These are phyloP conservation scores for Boletus bicolor DNA, from an alignment of 768 basidiomycete species.

Conservation along the genomic window DNA sequence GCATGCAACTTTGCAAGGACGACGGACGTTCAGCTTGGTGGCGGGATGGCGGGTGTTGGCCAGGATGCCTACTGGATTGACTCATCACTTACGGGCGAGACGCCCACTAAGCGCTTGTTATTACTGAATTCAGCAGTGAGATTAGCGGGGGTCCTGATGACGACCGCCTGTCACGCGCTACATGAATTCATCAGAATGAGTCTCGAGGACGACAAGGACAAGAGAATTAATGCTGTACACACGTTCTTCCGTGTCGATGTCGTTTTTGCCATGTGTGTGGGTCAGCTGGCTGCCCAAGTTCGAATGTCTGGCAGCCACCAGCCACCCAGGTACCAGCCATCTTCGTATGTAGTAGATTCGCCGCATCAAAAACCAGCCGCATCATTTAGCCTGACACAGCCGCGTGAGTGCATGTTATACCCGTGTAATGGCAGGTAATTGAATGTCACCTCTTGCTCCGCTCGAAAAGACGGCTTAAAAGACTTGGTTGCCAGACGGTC, in stretches of 20 bases:
- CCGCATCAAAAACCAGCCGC: slow-evolving; percentile 18
- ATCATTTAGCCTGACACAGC: slow-evolving; percentile 18
- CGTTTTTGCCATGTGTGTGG: slow-evolving; percentile 8
- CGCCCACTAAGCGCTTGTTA: background rate
- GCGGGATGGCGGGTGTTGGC: background rate
- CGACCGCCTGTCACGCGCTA: background rate
- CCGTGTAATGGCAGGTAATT: background rate
- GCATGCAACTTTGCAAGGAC: background rate
- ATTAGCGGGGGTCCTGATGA: background rate
- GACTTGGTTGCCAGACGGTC: background rate
- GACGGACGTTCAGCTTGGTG: background rate
- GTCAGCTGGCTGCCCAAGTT: background rate
- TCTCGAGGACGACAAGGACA: background rate
- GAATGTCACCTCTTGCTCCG: slow-evolving; percentile 17
- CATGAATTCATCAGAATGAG: background rate
- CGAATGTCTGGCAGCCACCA: background rate
- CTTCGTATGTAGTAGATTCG: background rate
- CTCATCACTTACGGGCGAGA: background rate
- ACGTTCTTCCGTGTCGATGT: background rate
- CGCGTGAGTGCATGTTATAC: background rate
- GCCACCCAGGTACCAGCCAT: slow-evolving; percentile 23
- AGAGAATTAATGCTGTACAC: slow-evolving; percentile 2
- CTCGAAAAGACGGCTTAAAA: slow-evolving; percentile 19
- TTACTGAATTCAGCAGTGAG: background rate
- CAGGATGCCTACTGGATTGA: background rate